phyloP scores from a whole-genome alignment of 2,329 filamentous ascomycete genomes.

The Fusarium sp. region DNA sequence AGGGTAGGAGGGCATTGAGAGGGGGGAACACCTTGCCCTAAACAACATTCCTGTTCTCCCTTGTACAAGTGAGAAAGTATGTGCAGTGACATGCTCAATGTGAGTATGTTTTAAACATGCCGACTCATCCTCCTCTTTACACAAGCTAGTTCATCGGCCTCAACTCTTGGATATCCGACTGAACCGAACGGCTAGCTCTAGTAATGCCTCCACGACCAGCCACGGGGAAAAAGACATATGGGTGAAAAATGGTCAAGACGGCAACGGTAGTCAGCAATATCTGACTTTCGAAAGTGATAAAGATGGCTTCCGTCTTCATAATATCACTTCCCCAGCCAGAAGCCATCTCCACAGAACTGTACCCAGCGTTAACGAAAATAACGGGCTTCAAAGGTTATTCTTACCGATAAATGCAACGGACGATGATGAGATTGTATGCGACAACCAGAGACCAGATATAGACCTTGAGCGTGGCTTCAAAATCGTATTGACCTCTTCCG shows the following conservation, averaged over 20 bases:
- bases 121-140: neutral
- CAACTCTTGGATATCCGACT: neutral
- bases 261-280: neutral
- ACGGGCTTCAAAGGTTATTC: too few relatives aligned
- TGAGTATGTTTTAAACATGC: neutral
- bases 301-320: neutral
- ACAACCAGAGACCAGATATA: neutral
- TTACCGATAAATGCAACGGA: neutral
- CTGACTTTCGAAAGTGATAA: neutral
- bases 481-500: neutral
- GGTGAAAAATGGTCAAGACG: neutral
- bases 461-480: neutral
- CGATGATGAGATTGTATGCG: neutral
- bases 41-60: too few relatives aligned
- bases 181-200: neutral
- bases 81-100: neutral
- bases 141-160: neutral
- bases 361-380: neutral
- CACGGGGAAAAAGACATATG: neutral
- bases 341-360: neutral
- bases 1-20: too few relatives aligned
- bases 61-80: neutral
- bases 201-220: neutral
- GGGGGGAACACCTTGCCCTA: too few relatives aligned
- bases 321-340: neutral